A percentile compares a stretch with the other conserved stretches of the same genome.
Conservation (phyloP, 2,329 filamentous ascomycete genomes). For the Apiospora kogelbergensis region DNA sequence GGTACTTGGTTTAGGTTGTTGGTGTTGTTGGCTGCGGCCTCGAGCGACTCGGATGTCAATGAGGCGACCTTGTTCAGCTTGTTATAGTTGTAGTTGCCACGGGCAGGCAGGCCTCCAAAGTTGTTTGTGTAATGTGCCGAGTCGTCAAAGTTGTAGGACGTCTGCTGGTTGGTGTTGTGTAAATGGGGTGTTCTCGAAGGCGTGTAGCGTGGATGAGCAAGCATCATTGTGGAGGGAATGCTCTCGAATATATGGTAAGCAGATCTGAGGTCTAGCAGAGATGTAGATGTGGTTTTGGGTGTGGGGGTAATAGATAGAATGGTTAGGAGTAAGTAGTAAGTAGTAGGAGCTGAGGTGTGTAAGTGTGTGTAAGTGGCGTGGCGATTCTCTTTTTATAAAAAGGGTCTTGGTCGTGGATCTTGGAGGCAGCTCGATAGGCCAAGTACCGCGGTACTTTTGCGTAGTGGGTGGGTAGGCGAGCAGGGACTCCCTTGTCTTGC, state of each 20-base stretch:
- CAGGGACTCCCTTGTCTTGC: not conserved
- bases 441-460: not conserved
- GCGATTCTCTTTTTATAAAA: conserved; percentile 8
- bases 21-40: conserved; percentile 14
- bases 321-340: conserved; percentile 11
- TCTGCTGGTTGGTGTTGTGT: conserved; percentile 15
- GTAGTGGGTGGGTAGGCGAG: not conserved
- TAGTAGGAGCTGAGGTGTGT: conserved; percentile 27
- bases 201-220: conserved; percentile 23
- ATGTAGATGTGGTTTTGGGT: conserved; percentile 17
- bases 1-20: conserved; percentile 28
- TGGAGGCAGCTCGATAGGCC: not conserved
- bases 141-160: not conserved
- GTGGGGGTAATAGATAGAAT: conserved; percentile 16
- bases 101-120: conserved; percentile 11
- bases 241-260: conserved; percentile 11
- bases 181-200: conserved; percentile 24
- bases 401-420: not conserved
- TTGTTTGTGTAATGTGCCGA: conserved; percentile 7
- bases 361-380: conserved; percentile 8
- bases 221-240: conserved; percentile 26
- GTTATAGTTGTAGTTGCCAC: conserved; percentile 19
- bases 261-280: not conserved
- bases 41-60: conserved; percentile 18
- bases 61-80: conserved; percentile 20